A percentile compares a stretch with the other conserved stretches of the same genome.
Conservation (phyloP, 2,329 filamentous ascomycete species). For the Claviceps monticola region DNA sequence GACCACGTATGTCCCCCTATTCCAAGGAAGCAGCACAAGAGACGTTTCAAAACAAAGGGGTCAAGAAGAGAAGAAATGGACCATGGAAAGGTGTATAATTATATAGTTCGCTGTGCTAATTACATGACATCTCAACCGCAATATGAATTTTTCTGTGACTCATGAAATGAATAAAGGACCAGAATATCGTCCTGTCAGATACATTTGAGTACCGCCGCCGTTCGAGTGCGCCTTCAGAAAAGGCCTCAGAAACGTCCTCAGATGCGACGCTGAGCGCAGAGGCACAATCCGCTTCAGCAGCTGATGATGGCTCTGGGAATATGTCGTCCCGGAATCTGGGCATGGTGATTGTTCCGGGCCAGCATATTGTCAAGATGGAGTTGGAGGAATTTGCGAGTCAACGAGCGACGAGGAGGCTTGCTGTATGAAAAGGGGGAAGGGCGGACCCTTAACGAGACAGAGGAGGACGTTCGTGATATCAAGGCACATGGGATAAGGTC, state of each 20-base stretch:
- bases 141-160: too few species aligned
- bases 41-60: not conserved
- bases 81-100: not conserved
- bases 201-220: conserved; percentile 85
- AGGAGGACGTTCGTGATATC: too few species aligned
- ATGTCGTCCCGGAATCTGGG: conserved; percentile 82
- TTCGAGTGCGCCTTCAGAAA: conserved; percentile 17
- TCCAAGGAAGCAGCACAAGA: not conserved
- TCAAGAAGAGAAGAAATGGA: not conserved
- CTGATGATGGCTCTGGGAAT: conserved; percentile 21
- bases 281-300: conserved; percentile 22
- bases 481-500: too few species aligned
- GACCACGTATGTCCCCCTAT: conserved; percentile 55
- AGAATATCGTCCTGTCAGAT: conserved; percentile 73
- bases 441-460: too few species aligned
- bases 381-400: conserved; percentile 61
- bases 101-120: too few species aligned
- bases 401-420: not conserved
- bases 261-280: conserved; percentile 17
- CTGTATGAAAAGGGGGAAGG: too few species aligned
- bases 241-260: too few species aligned
- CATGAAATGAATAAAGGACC: conserved; percentile 42
- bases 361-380: conserved; percentile 78
- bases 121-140: too few species aligned
- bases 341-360: conserved; percentile 75